Conservation (phyloP, 1,284 basidiomycete species). For the Quambalaria eucalypti region DNA sequence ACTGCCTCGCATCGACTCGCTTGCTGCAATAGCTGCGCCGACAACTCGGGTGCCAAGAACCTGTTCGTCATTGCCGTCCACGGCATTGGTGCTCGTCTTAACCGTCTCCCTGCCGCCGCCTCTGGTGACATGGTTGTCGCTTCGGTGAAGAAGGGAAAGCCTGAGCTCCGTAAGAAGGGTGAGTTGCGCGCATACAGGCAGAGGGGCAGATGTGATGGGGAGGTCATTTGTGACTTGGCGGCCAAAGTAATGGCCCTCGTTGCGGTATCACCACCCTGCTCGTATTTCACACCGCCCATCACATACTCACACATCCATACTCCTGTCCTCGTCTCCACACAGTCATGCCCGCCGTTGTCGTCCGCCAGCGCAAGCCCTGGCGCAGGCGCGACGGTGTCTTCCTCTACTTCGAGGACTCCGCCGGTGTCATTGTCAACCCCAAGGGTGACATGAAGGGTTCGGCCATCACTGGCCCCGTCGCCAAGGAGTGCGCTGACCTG, state of each 20-base stretch:
- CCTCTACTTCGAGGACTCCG: conserved; percentile 78
- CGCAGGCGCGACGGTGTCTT: conserved; percentile 94
- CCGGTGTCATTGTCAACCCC: conserved; percentile 59
- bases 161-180: conserved; percentile 99
- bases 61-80: conserved; percentile 82
- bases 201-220: neutral
- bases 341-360: conserved; percentile 95
- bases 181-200: conserved; percentile 47
- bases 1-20: too few species aligned
- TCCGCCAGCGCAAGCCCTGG: conserved; percentile 98
- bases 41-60: conserved; percentile 98
- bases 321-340: conserved; percentile 2
- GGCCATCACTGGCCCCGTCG: conserved; percentile 88
- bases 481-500: conserved; percentile 95
- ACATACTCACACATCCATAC: conserved; percentile 4
- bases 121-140: conserved; percentile 99
- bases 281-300: conserved; percentile 1
- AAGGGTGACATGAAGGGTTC: conserved; percentile 99
- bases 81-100: conserved; percentile 89
- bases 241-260: neutral
- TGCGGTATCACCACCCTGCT: neutral
- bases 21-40: conserved; percentile 60
- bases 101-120: conserved; percentile 94
- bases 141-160: conserved; percentile 99
- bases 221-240: neutral